phyloP scores from a whole-genome alignment of 805 yeast species.

The Metschnikowia similis region DNA sequence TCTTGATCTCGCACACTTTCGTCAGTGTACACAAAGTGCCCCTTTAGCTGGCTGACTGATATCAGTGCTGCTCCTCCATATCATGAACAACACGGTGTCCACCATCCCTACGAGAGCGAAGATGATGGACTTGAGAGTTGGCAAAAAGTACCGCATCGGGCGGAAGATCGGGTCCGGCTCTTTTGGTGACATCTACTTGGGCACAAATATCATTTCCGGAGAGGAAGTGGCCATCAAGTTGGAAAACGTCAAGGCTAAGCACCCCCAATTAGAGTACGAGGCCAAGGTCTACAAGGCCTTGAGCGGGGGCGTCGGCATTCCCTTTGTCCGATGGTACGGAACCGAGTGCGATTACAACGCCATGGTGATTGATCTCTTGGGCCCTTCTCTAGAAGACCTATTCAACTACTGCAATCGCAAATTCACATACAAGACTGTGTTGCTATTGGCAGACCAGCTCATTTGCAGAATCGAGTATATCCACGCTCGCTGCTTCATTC shows the following conservation, averaged over 20 bases:
- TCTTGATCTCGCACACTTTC: too few relatives aligned
- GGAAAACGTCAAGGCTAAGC: constrained; percentile 85
- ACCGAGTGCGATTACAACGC: constrained; percentile 96
- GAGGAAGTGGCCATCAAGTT: constrained; percentile 97
- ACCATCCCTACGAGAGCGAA: constrained; percentile 14
- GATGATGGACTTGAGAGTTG: constrained; percentile 70
- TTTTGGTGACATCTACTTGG: constrained; percentile 92
- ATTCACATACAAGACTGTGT: constrained; percentile 88
- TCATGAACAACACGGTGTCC: constrained; percentile 15
- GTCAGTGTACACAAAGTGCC: neutral
- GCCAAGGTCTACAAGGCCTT: constrained; percentile 92
- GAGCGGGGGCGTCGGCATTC: constrained; percentile 96
- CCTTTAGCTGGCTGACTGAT: neutral
- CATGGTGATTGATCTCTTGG: constrained; percentile 91
- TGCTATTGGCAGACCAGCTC: constrained; percentile 89
- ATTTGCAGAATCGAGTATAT: constrained; percentile 91
- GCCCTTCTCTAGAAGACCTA: constrained; percentile 92
- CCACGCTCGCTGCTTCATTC: constrained; percentile 90
- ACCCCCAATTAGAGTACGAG: constrained; percentile 95
- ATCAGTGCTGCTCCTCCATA: neutral
- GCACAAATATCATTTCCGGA: constrained; percentile 90
- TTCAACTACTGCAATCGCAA: constrained; percentile 94
- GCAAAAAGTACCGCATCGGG: constrained; percentile 90
- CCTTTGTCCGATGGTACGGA: constrained; percentile 95
- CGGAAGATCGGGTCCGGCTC: constrained; percentile 96